Evolutionary conservation across 1,284 basidiomycete genomes (phyloP), one percentile per base, ranked within the genome.

Genomic region (Moesziomyces parantarcticus): DNA sequence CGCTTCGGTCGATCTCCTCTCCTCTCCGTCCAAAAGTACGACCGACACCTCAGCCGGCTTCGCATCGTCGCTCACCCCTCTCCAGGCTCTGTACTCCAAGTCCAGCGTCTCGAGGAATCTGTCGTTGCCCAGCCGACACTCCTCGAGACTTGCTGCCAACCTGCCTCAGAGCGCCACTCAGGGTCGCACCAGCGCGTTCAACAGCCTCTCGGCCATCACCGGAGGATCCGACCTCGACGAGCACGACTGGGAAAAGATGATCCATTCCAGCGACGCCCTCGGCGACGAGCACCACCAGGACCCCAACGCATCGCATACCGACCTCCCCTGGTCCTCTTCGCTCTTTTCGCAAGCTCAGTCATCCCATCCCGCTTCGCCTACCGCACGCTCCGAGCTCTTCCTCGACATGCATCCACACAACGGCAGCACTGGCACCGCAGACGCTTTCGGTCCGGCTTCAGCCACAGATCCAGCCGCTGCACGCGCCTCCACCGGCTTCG

Each of bases 181-280:
- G 18, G 66, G 66, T 14, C 58, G 66, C 23, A 47, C 52, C 7
- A 66, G 61, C 44, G 51, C 61, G 22, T 69, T 65, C 60, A 79
- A 79, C 48, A 78, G 76, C 36, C 65, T 79, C 10, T 77, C 66
- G 5, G 77, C 74, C 44, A 79, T 79, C 57, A 76, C 71, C 4
- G 77, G 76, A 23, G 68, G 75, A 1, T 56, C 63, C 9, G 76
- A 78, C 32, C 20, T 70, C 10, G 77, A 76, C 54, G 77, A 79
- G 8, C 69, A 79, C 47, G 77, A 79, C 16, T 79, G 77, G 77
- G 77, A 79, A 42, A 73, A 64, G 56, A 69, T 76, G 53, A 78
- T 79, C 40, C 64, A 63, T 20, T 67, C 71, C 11, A 60, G 60
- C 41, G 55, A 64, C 23, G 70, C 69, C 13, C 53, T 76, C 3